Evolutionary conservation across 495 filamentous ascomycete species (phyloP).

Genomic region (Mycothermus thermophilus): DNA sequence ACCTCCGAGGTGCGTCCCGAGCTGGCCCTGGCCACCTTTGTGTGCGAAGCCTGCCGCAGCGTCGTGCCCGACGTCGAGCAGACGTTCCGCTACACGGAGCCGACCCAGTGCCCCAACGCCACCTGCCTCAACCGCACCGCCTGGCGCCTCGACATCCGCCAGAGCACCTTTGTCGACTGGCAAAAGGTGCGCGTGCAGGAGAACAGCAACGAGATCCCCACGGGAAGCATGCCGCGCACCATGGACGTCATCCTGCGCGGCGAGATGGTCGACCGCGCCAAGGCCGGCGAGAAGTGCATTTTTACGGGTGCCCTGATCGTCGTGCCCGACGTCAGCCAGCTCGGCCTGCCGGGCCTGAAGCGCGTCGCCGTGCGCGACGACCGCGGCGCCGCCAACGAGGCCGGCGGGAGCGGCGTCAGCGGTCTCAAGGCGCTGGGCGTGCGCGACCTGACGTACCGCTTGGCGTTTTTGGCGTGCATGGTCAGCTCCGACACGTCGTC

Average conservation of each 20-base stretch:
- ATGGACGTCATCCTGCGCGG: slow-evolving; percentile 97
- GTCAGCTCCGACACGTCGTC: slow-evolving; percentile 82
- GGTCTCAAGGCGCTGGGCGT: slow-evolving; percentile 89
- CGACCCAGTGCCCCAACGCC: slow-evolving; percentile 85
- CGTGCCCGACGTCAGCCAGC: slow-evolving; percentile 90
- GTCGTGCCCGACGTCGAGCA: slow-evolving; percentile 86
- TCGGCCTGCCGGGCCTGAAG: slow-evolving; percentile 75
- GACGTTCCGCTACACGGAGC: slow-evolving; percentile 94
- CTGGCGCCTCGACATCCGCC: slow-evolving; percentile 90
- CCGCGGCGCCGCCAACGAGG: slow-evolving; percentile 50
- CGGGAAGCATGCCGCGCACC: slow-evolving; percentile 94
- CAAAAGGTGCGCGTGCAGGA: slow-evolving; percentile 96
- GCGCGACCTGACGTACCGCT: slow-evolving; percentile 87
- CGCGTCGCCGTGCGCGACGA: slow-evolving; percentile 80
- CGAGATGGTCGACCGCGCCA: slow-evolving; percentile 93
- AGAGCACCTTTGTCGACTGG: slow-evolving; percentile 98
- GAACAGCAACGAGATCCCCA: slow-evolving; percentile 95
- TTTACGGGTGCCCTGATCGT: slow-evolving; percentile 96
- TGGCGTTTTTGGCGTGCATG: slow-evolving; percentile 96
- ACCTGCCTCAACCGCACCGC: slow-evolving; percentile 78
- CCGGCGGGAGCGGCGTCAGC: slow-evolving; percentile 67
- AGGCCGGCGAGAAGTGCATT: slow-evolving; percentile 94
- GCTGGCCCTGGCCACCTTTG: slow-evolving; percentile 80
- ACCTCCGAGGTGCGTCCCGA: slow-evolving; percentile 96
- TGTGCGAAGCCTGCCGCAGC: slow-evolving; percentile 72